Conservation (phyloP, 2,329 filamentous ascomycete species). For the Iodosphaeria phyllophila region DNA sequence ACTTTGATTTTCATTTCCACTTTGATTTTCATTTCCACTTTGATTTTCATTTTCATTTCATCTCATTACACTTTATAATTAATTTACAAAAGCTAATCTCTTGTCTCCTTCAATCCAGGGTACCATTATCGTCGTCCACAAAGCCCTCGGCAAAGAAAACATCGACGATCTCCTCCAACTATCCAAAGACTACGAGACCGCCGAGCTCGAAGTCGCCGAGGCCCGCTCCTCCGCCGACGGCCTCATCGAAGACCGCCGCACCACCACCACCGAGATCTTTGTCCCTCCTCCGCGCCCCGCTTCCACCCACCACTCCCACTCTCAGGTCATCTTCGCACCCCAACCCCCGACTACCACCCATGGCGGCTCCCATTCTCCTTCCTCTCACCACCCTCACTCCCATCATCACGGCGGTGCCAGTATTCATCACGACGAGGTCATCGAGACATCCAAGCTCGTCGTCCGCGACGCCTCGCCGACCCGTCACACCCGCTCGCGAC, state of each 20-base stretch:
- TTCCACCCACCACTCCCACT: constrained; percentile 11
- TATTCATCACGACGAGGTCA: no score
- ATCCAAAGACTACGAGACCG: constrained; percentile 57
- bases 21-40: constrained; percentile 1
- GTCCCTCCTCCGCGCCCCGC: constrained; percentile 4
- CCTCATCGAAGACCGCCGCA: constrained; percentile 27
- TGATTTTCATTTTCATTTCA: no score
- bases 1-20: constrained; percentile 10
- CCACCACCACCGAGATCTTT: constrained; percentile 13
- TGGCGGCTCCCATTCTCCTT: no score
- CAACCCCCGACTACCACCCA: no score
- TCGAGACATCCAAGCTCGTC: no score
- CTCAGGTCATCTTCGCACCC: constrained; percentile 10
- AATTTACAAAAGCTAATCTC: constrained; percentile 17
- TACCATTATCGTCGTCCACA: constrained; percentile 61
- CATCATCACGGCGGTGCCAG: no score
- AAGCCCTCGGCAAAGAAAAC: constrained; percentile 73
- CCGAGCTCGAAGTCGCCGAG: constrained; percentile 23
- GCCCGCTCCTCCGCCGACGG: constrained; percentile 27
- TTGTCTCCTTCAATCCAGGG: no score
- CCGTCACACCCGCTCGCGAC: no score
- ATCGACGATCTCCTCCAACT: constrained; percentile 78
- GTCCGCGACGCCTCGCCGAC: not conserved
- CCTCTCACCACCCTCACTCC: no score
- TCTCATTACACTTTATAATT: no score